Conservation (phyloP, 208 protist genomes). For the Trypanosoma platydactyli region DNA sequence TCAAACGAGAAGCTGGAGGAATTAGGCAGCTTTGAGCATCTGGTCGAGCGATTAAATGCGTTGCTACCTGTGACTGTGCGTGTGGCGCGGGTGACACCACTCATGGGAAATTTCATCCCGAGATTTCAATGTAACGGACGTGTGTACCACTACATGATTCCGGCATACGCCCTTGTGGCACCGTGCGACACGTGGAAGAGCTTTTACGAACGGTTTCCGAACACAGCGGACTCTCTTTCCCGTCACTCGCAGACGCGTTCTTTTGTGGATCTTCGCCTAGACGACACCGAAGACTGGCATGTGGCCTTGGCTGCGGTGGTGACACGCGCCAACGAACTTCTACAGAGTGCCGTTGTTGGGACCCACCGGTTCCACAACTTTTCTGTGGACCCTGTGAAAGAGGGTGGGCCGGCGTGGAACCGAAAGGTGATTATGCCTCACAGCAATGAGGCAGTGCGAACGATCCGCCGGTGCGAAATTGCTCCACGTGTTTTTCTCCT, state of each 20-base stretch:
- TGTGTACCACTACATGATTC: conserved; percentile 82
- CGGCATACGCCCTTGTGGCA: conserved; percentile 70
- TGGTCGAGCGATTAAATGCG: conserved; percentile 40
- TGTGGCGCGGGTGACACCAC: conserved; percentile 45
- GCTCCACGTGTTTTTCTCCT: conserved; percentile 61
- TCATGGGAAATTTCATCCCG: conserved; percentile 76
- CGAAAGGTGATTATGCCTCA: conserved; percentile 56
- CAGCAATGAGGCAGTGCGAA: conserved; percentile 64
- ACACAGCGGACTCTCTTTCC: not conserved
- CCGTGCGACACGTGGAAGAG: conserved; percentile 61
- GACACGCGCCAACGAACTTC: conserved; percentile 44
- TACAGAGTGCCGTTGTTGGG: conserved; percentile 50
- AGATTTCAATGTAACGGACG: conserved; percentile 74
- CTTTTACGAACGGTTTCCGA: conserved; percentile 21
- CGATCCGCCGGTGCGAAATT: conserved; percentile 73
- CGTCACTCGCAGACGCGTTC: not conserved
- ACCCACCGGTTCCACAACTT: conserved; percentile 88
- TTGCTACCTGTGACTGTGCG: conserved; percentile 43
- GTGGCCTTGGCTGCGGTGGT: conserved; percentile 29
- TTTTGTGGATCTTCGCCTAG: conserved; percentile 13
- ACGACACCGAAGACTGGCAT: conserved; percentile 34
- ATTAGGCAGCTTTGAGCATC: conserved; percentile 31
- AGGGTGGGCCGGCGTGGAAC: conserved; percentile 25
- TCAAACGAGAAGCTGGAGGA: conserved; percentile 30
- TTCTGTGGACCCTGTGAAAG: conserved; percentile 56